Evolutionary conservation across 805 yeast species (phyloP).

Genomic region (Metschnikowia shivogae): DNA sequence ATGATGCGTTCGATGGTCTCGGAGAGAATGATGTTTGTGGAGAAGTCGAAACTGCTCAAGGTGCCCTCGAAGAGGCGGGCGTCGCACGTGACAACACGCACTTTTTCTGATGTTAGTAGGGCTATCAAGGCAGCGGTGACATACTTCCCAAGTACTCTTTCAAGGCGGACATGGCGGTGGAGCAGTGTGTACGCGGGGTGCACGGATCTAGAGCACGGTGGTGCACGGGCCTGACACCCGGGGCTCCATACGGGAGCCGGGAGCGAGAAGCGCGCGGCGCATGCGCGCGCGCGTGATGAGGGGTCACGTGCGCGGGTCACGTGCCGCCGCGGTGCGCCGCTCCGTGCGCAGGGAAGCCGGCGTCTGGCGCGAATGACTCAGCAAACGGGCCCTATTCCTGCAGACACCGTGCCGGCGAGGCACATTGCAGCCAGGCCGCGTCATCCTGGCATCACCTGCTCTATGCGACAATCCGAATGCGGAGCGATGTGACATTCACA

Average conservation of each 20-base stretch:
- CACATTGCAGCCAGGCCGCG: background rate
- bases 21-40: slow-evolving; percentile 55
- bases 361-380: slow-evolving; percentile 5
- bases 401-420: background rate
- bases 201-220: background rate
- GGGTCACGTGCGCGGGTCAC: background rate
- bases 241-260: background rate
- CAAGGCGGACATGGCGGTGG: slow-evolving; percentile 26
- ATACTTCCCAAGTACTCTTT: slow-evolving; percentile 31
- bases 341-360: slow-evolving; percentile 2
- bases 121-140: slow-evolving; percentile 14
- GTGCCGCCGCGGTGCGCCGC: background rate
- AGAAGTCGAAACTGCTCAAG: slow-evolving; percentile 58
- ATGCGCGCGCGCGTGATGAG: background rate
- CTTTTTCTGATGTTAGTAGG: slow-evolving; percentile 35
- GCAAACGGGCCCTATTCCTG: background rate
- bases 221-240: background rate
- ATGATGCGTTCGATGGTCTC: slow-evolving; percentile 50
- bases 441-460: slow-evolving; percentile 3
- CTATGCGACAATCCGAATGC: slow-evolving; percentile 1
- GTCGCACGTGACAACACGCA: slow-evolving; percentile 54
- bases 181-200: background rate
- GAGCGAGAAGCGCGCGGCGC: background rate
- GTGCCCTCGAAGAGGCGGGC: slow-evolving; percentile 48
- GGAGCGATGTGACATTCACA: background rate